Percentiles rank a stretch among this genome's conserved stretches.
These are phyloP conservation scores for Linderniella brevidens DNA, from an alignment of 257 asterid species.

Conservation along the genomic window DNA sequence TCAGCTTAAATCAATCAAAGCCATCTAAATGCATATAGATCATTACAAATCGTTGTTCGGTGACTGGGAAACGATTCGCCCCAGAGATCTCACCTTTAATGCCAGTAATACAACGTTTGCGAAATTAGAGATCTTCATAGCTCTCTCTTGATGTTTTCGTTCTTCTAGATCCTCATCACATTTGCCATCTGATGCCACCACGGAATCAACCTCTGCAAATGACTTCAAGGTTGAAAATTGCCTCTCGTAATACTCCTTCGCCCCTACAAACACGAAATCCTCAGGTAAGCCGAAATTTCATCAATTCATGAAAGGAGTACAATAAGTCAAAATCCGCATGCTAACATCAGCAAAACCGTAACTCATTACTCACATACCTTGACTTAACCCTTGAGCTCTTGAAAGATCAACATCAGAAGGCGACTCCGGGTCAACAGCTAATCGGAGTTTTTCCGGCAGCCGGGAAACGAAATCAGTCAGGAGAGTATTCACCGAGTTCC, in stretches of 20 bases:
- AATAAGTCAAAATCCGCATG: no score
- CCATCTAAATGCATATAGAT: neutral
- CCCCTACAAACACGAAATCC: constrained; percentile 71
- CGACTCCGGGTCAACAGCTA: constrained; percentile 47
- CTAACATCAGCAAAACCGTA: neutral
- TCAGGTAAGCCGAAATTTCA: constrained; percentile 22
- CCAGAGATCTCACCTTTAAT: constrained; percentile 39
- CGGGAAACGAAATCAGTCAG: constrained; percentile 39
- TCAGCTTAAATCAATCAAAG: neutral
- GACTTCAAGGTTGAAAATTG: constrained; percentile 67
- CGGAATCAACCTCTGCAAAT: constrained; percentile 56
- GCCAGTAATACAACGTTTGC: constrained; percentile 57
- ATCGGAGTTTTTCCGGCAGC: constrained; percentile 53
- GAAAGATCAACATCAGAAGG: constrained; percentile 29
- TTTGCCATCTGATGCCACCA: constrained; percentile 23
- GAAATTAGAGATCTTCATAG: constrained; percentile 76
- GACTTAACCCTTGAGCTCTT: constrained; percentile 23
- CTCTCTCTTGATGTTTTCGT: constrained; percentile 57
- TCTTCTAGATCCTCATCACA: constrained; percentile 52
- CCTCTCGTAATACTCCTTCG: constrained; percentile 58
- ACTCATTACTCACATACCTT: constrained; percentile 23
- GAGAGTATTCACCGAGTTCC: constrained; percentile 50
- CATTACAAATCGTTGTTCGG: no score
- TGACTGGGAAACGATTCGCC: neutral
- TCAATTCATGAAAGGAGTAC: no score